These are phyloP conservation scores for Penicillium taxi DNA, from an alignment of 495 filamentous ascomycete genomes.

Conservation along the genomic window DNA sequence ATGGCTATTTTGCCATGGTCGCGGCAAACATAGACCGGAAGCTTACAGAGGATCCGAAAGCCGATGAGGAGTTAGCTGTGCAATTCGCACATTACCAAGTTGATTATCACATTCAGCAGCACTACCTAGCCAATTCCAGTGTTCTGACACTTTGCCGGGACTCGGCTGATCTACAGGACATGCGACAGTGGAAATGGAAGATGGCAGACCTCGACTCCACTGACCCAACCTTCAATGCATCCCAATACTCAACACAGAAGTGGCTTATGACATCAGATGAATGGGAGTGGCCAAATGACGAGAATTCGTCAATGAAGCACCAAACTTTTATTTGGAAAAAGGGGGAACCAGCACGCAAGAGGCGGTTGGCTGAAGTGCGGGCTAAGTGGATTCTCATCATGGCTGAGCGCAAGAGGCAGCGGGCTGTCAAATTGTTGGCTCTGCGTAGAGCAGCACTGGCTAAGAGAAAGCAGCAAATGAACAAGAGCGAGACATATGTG, in stretches of 20 bases:
- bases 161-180: constrained; percentile 18
- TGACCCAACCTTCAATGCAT: no score
- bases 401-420: constrained; percentile 19
- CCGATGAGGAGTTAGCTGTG: constrained; percentile 6
- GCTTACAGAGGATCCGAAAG: neutral
- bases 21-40: constrained; percentile 5
- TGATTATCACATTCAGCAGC: constrained; percentile 32
- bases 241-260: no score
- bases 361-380: constrained; percentile 10
- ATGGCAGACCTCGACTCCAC: constrained; percentile 9
- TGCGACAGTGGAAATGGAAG: constrained; percentile 22
- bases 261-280: no score
- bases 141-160: constrained; percentile 24
- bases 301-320: constrained; percentile 14
- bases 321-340: constrained; percentile 19
- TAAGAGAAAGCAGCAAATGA: neutral
- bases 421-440: no score
- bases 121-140: constrained; percentile 19
- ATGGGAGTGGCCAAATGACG: constrained; percentile 19
- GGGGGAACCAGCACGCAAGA: constrained; percentile 9
- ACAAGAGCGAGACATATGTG: constrained; percentile 6
- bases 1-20: constrained; percentile 15
- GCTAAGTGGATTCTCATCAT: constrained; percentile 21
- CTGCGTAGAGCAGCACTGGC: constrained; percentile 9
- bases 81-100: constrained; percentile 26